These are phyloP conservation scores for Epichloe scottii DNA, from an alignment of 2,329 filamentous ascomycete species.

Conservation along the genomic window DNA sequence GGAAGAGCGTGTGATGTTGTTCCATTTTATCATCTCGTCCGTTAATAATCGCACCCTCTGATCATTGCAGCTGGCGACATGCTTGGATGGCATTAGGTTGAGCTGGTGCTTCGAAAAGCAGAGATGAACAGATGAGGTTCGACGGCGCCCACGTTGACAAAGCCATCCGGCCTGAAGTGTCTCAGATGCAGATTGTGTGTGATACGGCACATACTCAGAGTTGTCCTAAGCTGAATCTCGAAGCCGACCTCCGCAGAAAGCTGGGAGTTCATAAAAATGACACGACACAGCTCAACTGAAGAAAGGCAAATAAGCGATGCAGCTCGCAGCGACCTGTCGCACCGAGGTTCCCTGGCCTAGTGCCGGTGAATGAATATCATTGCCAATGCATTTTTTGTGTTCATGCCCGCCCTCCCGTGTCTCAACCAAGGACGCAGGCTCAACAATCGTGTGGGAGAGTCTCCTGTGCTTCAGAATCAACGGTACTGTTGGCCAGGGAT, in stretches of 20 bases:
- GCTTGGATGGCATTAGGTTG: not conserved
- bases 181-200: too few relatives aligned
- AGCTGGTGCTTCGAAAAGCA: not conserved
- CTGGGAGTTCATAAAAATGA: not conserved
- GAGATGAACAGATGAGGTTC: not conserved
- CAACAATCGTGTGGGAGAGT: too few relatives aligned
- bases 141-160: not conserved
- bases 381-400: too few relatives aligned
- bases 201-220: too few relatives aligned
- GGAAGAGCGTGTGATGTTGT: not conserved
- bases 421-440: too few relatives aligned
- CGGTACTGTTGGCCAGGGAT: too few relatives aligned
- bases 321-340: not conserved
- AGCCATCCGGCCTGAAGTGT: not conserved
- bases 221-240: not conserved
- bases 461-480: too few relatives aligned
- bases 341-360: not conserved
- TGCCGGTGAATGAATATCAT: not conserved
- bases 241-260: too few relatives aligned
- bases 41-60: not conserved
- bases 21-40: not conserved
- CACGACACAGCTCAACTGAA: not conserved
- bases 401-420: too few relatives aligned
- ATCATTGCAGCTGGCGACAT: not conserved
- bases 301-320: not conserved